A percentile compares a stretch with the other conserved stretches of the same genome.
These are phyloP conservation scores for Ophiocordyceps polyrhachis-furcata DNA, from an alignment of 2,329 filamentous ascomycete genomes.

Conservation along the genomic window DNA sequence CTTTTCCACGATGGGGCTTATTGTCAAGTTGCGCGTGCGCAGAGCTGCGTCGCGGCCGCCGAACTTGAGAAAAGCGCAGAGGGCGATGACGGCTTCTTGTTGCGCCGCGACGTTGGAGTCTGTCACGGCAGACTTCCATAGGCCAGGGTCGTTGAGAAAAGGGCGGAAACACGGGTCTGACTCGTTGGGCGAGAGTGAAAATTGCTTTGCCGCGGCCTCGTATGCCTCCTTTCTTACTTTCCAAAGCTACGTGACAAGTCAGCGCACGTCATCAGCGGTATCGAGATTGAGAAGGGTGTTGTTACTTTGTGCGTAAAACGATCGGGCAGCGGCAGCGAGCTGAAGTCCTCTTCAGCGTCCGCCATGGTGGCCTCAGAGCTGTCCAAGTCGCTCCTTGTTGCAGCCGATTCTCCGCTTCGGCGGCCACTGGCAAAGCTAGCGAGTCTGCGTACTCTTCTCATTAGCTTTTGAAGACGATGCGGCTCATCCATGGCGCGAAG, in stretches of 20 bases:
- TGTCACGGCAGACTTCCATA: conserved; percentile 85
- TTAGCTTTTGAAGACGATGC: conserved; percentile 9
- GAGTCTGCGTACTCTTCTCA: conserved; percentile 10
- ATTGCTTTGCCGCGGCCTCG: conserved; percentile 77
- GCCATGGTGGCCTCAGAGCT: conserved; percentile 37
- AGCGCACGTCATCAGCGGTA: background rate
- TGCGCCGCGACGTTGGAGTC: conserved; percentile 97
- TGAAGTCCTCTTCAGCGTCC: conserved; percentile 68
- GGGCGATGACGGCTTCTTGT: conserved; percentile 71
- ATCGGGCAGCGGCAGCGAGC: conserved; percentile 57
- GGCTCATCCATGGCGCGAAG: conserved; percentile 1
- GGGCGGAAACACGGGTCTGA: conserved; percentile 70
- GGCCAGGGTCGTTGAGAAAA: conserved; percentile 62
- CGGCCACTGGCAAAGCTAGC: conserved; percentile 4
- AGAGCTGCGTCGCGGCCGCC: conserved; percentile 63
- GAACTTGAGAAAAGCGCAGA: conserved; percentile 85
- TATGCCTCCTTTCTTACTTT: conserved; percentile 93
- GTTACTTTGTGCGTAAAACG: conserved; percentile 65
- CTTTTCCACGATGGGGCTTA: conserved; percentile 75
- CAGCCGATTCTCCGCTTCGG: conserved; percentile 4
- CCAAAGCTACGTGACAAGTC: conserved; percentile 44
- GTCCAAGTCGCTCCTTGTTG: conserved; percentile 5
- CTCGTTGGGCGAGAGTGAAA: conserved; percentile 71
- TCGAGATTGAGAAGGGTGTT: conserved; percentile 2
- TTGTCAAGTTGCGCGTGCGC: conserved; percentile 57